These are phyloP conservation scores for Trametes pubescens DNA, from an alignment of 1,284 basidiomycete genomes.

Conservation along the genomic window DNA sequence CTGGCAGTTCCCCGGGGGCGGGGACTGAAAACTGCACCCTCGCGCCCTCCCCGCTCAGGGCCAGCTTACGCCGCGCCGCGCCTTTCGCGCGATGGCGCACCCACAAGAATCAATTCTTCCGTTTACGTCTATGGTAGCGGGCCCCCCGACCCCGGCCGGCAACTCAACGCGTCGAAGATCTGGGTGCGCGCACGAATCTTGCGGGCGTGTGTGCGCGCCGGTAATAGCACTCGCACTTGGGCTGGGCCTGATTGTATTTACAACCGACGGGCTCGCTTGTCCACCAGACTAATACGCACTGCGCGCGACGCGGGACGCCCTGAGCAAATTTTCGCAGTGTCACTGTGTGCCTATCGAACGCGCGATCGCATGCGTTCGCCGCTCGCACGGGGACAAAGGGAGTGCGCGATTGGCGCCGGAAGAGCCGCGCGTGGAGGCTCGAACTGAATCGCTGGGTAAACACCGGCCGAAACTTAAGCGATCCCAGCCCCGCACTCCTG, in stretches of 20 bases:
- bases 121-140: neutral
- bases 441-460: neutral
- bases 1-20: neutral
- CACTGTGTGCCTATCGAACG: neutral
- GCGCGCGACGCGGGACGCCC: neutral
- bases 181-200: neutral
- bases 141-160: neutral
- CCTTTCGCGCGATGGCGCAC: neutral
- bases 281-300: neutral
- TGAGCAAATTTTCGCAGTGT: neutral
- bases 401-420: slow-evolving; percentile 1
- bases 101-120: neutral
- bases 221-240: neutral
- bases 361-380: neutral
- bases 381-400: neutral
- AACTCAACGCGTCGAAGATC: neutral
- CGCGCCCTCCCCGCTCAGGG: neutral
- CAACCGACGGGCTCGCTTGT: neutral
- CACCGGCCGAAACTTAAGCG: neutral
- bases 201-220: neutral
- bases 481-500: neutral
- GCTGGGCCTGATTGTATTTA: neutral
- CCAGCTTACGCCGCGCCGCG: neutral
- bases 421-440: neutral
- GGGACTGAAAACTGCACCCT: neutral